phyloP scores from a whole-genome alignment of 1,139 yeast species.

The Candida dubliniensis region DNA sequence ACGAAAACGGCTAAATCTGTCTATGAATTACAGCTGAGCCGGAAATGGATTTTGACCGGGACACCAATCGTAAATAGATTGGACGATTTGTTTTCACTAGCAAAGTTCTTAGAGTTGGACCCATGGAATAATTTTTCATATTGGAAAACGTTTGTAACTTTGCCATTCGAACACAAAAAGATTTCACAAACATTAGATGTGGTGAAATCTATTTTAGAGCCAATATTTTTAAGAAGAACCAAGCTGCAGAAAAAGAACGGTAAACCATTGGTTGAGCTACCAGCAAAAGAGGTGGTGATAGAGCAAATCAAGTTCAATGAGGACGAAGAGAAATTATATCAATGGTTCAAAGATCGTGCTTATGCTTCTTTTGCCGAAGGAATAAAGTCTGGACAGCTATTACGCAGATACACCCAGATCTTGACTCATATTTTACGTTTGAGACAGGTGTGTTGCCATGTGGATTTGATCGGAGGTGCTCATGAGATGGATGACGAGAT shows the following conservation, averaged over 20 bases:
- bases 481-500: slow-evolving; percentile 41
- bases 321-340: slow-evolving; percentile 65
- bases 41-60: slow-evolving; percentile 90
- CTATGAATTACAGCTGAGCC: slow-evolving; percentile 58
- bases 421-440: slow-evolving; percentile 80
- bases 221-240: slow-evolving; percentile 80
- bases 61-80: slow-evolving; percentile 90
- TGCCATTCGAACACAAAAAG: slow-evolving; percentile 76
- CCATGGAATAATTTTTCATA: slow-evolving; percentile 89
- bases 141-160: slow-evolving; percentile 86
- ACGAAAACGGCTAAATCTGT: slow-evolving; percentile 84
- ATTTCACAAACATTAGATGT: slow-evolving; percentile 75
- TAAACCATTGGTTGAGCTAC: slow-evolving; percentile 70
- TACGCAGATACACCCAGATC: slow-evolving; percentile 75
- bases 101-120: slow-evolving; percentile 71
- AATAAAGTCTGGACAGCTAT: slow-evolving; percentile 64
- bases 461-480: slow-evolving; percentile 54
- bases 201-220: slow-evolving; percentile 81
- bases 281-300: slow-evolving; percentile 70
- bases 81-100: slow-evolving; percentile 80
- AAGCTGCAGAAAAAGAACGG: slow-evolving; percentile 82
- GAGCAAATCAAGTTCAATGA: slow-evolving; percentile 68
- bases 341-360: slow-evolving; percentile 70
- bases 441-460: slow-evolving; percentile 88
- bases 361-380: slow-evolving; percentile 65